These are phyloP conservation scores for Solanum chacoense DNA, from an alignment of 305 asterid species.

Conservation along the genomic window DNA sequence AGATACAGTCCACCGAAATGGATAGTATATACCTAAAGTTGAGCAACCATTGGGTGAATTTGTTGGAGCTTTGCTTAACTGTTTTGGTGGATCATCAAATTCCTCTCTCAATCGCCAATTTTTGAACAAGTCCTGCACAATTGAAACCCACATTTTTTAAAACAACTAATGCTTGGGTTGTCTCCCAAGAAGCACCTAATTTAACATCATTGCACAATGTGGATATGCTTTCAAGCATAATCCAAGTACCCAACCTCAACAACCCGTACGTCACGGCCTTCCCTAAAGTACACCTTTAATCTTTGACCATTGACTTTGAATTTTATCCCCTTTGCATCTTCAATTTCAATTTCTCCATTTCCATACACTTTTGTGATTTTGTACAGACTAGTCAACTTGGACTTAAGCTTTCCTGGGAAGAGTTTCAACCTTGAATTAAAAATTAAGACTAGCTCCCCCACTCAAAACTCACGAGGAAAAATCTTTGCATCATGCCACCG, in stretches of 20 bases:
- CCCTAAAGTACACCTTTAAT: too few relatives aligned
- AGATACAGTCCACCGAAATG: not conserved
- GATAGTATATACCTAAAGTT: not conserved
- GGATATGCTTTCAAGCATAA: too few relatives aligned
- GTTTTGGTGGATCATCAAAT: not conserved
- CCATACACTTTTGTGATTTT: too few relatives aligned
- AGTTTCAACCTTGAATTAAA: not conserved
- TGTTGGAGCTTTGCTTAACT: not conserved
- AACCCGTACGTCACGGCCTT: too few relatives aligned
- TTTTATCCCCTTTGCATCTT: too few relatives aligned
- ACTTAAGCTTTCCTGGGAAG: not conserved
- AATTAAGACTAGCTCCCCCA: not conserved
- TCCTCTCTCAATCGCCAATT: not conserved
- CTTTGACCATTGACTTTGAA: too few relatives aligned
- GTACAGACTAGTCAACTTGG: not conserved
- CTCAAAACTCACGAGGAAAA: not conserved
- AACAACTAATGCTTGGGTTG: not conserved
- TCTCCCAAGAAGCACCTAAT: too few relatives aligned
- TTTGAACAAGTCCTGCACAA: not conserved
- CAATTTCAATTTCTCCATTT: too few relatives aligned
- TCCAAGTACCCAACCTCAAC: too few relatives aligned
- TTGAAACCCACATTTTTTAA: not conserved
- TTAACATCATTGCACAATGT: too few relatives aligned
- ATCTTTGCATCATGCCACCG: not conserved
- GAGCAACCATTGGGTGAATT: not conserved